These are phyloP conservation scores for Citeromyces matritensis DNA, from an alignment of 805 yeast genomes.

Conservation along the genomic window DNA sequence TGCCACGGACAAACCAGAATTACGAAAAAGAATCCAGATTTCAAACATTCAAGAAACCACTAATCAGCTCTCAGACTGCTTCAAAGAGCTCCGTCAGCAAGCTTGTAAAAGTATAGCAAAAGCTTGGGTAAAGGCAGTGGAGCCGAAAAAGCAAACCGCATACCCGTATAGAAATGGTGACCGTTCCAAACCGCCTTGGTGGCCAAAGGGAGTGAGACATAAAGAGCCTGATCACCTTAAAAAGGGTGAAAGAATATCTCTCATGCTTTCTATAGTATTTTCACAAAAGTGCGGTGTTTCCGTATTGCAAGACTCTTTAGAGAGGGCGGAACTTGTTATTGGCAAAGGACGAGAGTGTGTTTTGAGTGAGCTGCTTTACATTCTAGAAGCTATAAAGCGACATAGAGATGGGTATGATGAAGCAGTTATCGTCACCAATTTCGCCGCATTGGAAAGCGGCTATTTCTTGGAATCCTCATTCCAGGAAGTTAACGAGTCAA, in stretches of 20 bases:
- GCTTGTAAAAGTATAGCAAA: slow-evolving; percentile 51
- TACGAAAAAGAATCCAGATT: no score
- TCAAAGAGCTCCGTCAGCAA: slow-evolving; percentile 28
- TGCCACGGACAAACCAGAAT: no score
- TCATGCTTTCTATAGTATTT: slow-evolving; percentile 24
- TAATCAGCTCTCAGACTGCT: slow-evolving; percentile 10
- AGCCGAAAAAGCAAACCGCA: slow-evolving; percentile 49
- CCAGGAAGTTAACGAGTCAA: no score
- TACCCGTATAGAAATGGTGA: slow-evolving; percentile 47
- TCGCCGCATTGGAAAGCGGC: no score
- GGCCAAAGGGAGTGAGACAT: slow-evolving; percentile 50
- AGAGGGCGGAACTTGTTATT: no score
- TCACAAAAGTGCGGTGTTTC: background rate
- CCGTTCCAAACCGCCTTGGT: slow-evolving; percentile 44
- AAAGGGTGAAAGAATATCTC: slow-evolving; percentile 35
- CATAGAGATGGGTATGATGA: no score
- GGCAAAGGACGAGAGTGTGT: no score
- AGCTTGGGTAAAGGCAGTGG: slow-evolving; percentile 49
- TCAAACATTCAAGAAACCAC: no score
- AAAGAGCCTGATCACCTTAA: slow-evolving; percentile 62
- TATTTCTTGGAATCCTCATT: no score
- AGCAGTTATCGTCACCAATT: no score
- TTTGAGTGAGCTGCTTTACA: no score
- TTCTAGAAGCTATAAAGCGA: no score
- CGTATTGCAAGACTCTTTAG: background rate